Evolutionary conservation across 164 flowering plant genomes (phyloP), one percentile per base, ranked within the genome.

Genomic region (Sextonia rubra): DNA sequence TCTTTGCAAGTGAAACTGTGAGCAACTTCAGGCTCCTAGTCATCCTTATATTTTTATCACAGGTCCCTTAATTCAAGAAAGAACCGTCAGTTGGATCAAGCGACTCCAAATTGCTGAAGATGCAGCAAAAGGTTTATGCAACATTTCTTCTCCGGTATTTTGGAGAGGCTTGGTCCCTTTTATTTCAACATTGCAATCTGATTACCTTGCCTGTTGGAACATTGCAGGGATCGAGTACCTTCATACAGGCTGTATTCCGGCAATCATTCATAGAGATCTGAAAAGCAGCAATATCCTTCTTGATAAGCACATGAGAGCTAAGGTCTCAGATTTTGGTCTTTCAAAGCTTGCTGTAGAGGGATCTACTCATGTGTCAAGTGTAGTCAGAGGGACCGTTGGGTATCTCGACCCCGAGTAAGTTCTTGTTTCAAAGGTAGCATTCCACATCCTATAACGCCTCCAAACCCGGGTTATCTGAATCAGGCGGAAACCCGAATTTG

Each of bases 81-180:
- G 77, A 70, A 75, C 82, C 69, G 85, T 93, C 71, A 87, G 78
- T 77, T 96, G 99, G 99, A 78, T 92, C 76, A 87, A 86, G 84
- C 98, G 99, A 69, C 98, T 96, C 52, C 97, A 96, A 85, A 88
- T 96, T 78, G 99, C 99, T 71, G 98, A 96, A 83, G 99, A 96
- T 87, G 84, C 99, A 77, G 98, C 95, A 20, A 92, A 83, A 93
- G 99, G 99, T 95, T 60, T 60, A 64, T 68, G 17, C 48, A 55
- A 24, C 20, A 15, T 11, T 69, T 3, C 15, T 66, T 73, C 64
- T 23, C 6, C 25, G 29, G 30, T 15, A 17, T 64, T 64, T 23
- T 22, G 67, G 63, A 52, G 66, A 69, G 49, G 15, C 47, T 30
- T 22, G 4, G 20, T n/a, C 4, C 69, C 67, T 27, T 61, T 12